Conservation (phyloP, 441 rosid genomes). For the Gossypium trilobum region DNA sequence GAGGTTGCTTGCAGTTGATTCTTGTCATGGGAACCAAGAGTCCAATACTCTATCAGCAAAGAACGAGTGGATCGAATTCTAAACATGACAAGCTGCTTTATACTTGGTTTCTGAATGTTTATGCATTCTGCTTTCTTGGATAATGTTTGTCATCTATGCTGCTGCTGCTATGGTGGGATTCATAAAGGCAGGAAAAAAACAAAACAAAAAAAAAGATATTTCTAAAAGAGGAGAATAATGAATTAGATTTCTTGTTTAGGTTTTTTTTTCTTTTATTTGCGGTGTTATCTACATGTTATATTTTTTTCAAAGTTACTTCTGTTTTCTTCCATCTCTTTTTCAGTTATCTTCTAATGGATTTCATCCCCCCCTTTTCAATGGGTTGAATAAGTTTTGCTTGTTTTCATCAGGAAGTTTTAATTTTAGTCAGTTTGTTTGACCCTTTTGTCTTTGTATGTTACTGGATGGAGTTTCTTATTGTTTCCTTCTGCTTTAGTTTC, state of each 20-base stretch:
- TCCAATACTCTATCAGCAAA: background rate
- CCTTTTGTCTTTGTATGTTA: background rate
- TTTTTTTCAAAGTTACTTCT: background rate
- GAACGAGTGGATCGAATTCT: background rate
- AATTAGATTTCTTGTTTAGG: background rate
- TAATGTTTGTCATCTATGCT: background rate
- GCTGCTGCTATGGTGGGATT: background rate
- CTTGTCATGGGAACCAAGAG: background rate
- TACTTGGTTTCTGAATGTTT: background rate
- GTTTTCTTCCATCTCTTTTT: background rate
- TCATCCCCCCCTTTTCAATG: background rate
- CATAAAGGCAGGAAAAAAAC: background rate
- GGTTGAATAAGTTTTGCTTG: background rate
- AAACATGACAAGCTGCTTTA: background rate
- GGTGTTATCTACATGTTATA: background rate
- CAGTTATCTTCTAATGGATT: background rate
- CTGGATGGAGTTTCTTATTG: background rate
- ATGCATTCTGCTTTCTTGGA: background rate
- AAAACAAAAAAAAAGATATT: background rate
- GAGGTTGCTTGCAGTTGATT: background rate
- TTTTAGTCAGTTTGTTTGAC: background rate
- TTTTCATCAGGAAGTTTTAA: background rate
- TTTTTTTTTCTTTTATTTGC: background rate
- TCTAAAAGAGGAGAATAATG: background rate
- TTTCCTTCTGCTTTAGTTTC: background rate